phyloP scores from a whole-genome alignment of 1,284 basidiomycete species.

The Golubevia sp. region DNA sequence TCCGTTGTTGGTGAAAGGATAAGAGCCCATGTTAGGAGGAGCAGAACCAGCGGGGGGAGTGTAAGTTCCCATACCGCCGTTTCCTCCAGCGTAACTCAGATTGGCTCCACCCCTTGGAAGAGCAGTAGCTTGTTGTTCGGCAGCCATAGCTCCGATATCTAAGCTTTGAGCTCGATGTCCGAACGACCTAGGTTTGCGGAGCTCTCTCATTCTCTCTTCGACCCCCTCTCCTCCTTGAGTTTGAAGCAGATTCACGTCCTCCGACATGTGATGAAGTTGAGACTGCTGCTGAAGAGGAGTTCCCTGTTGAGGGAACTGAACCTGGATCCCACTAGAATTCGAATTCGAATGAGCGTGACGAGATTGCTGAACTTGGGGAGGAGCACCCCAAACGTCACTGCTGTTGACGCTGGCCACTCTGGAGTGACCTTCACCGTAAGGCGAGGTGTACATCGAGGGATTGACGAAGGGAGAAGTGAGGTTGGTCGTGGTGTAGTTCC shows the following conservation, averaged over 20 bases:
- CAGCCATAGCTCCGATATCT: slow-evolving; percentile 41
- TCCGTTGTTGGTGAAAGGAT: background rate
- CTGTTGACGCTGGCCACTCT: slow-evolving; percentile 23
- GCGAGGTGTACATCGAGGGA: slow-evolving; percentile 49
- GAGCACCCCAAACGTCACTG: slow-evolving; percentile 54
- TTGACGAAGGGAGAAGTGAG: slow-evolving; percentile 35
- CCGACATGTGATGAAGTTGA: slow-evolving; percentile 10
- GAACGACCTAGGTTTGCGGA: slow-evolving; percentile 45
- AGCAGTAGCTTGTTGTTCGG: slow-evolving; percentile 19
- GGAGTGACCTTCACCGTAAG: slow-evolving; percentile 24
- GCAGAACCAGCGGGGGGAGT: background rate
- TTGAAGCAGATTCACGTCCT: background rate
- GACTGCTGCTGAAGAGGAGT: slow-evolving; percentile 24
- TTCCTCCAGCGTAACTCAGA: background rate
- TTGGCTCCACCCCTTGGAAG: too few species aligned
- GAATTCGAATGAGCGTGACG: slow-evolving; percentile 24
- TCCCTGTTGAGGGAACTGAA: slow-evolving; percentile 31
- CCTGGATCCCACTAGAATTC: slow-evolving; percentile 19
- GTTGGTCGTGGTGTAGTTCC: slow-evolving; percentile 14
- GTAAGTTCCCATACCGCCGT: background rate
- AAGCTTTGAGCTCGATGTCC: slow-evolving; percentile 48
- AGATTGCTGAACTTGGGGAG: slow-evolving; percentile 11
- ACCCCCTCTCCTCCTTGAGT: slow-evolving; percentile 7
- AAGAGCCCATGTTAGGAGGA: background rate
- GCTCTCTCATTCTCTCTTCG: slow-evolving; percentile 35